Evolutionary conservation across 768 basidiomycete genomes (phyloP).

Genomic region (Mycena kentingensis): DNA sequence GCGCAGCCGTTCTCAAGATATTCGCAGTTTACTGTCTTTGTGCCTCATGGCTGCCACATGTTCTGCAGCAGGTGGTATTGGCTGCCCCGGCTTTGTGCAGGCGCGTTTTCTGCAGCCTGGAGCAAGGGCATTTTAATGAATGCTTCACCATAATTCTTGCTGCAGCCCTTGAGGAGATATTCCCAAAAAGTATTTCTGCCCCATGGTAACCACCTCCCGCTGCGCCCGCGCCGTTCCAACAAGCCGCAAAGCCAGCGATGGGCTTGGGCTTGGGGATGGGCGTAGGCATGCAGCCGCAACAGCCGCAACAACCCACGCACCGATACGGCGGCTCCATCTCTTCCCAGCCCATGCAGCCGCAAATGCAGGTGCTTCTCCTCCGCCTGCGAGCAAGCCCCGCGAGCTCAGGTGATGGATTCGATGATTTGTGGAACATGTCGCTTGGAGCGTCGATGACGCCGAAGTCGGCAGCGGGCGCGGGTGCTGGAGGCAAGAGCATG

Average conservation of each 20-base stretch:
- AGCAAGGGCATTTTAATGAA: no score
- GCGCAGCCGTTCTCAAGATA: no score
- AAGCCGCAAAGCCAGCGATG: slow-evolving; percentile 1
- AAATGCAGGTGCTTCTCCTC: slow-evolving; percentile 28
- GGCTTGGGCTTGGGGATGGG: slow-evolving; percentile 17
- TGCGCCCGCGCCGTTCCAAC: slow-evolving; percentile 30
- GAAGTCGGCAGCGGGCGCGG: slow-evolving; percentile 37
- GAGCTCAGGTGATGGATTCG: slow-evolving; percentile 62
- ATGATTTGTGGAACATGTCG: slow-evolving; percentile 87
- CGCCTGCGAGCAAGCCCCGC: slow-evolving; percentile 42
- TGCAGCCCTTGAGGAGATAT: no score
- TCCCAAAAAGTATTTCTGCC: no score
- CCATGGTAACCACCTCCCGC: no score
- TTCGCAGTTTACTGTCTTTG: no score
- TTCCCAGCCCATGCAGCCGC: slow-evolving; percentile 32
- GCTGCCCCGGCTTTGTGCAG: no score
- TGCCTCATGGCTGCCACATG: no score
- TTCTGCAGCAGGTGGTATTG: no score
- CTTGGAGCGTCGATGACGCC: slow-evolving; percentile 50
- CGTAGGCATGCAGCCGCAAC: slow-evolving; percentile 28
- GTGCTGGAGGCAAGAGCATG: slow-evolving; percentile 66
- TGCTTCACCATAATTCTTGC: no score
- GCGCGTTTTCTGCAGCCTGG: no score
- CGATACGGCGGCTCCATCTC: slow-evolving; percentile 18
- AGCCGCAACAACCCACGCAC: slow-evolving; percentile 24